phyloP scores from a whole-genome alignment of 805 yeast genomes.

The Ogataea siamensis region DNA sequence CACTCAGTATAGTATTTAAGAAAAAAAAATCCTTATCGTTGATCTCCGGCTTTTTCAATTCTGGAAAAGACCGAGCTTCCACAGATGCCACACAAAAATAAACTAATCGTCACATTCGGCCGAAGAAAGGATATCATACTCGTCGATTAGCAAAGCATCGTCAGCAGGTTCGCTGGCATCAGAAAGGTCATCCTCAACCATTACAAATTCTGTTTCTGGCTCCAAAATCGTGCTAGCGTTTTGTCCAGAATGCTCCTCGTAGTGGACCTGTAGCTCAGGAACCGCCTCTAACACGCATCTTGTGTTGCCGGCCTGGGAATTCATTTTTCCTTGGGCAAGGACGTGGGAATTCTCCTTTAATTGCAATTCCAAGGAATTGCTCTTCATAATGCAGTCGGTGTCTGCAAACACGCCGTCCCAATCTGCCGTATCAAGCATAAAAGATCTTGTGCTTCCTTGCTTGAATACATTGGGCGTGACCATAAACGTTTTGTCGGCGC shows the following conservation, averaged over 20 bases:
- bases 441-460: slow-evolving; percentile 7
- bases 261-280: not conserved
- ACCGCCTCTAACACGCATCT: not conserved
- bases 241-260: not conserved
- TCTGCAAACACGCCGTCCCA: slow-evolving; percentile 1
- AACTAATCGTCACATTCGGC: slow-evolving; percentile 20
- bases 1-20: not conserved
- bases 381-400: slow-evolving; percentile 2
- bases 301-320: not conserved
- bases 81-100: not conserved
- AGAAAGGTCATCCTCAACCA: slow-evolving; percentile 1
- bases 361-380: not conserved
- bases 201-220: slow-evolving; percentile 1
- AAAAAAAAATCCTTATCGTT: not conserved
- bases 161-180: slow-evolving; percentile 2
- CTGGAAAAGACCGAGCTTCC: slow-evolving; percentile 5
- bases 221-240: not conserved
- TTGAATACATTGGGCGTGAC: slow-evolving; percentile 19
- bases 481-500: slow-evolving; percentile 1
- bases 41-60: slow-evolving; percentile 3
- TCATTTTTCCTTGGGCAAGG: not conserved
- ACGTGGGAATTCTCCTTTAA: not conserved
- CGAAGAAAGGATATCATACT: slow-evolving; percentile 26
- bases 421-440: slow-evolving; percentile 15
- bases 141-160: slow-evolving; percentile 15